A percentile compares a stretch with the other conserved stretches of the same genome.
Conservation (phyloP, 805 yeast genomes). For the Barnettozyma salicaria region DNA sequence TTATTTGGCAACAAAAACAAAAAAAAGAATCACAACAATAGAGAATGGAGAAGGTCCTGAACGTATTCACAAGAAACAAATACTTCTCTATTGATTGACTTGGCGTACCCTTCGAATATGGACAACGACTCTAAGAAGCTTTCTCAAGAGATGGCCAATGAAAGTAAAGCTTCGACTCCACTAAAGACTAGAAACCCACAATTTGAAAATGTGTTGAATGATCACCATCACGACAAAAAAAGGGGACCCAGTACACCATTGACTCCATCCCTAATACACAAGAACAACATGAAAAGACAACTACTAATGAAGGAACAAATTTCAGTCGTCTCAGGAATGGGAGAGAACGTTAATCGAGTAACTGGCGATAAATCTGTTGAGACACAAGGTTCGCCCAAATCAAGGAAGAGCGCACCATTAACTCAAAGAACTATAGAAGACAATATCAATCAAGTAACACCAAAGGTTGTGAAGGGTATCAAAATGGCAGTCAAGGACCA, state of each 20-base stretch:
- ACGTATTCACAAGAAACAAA: too few species aligned
- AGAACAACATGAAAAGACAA: slow-evolving; percentile 21
- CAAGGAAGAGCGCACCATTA: slow-evolving; percentile 7
- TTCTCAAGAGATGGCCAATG: slow-evolving; percentile 10
- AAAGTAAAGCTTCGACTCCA: slow-evolving; percentile 18
- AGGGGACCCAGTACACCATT: slow-evolving; percentile 26
- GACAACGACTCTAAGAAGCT: slow-evolving; percentile 13
- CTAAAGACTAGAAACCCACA: slow-evolving; percentile 15
- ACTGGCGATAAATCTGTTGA: slow-evolving; percentile 3
- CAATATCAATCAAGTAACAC: slow-evolving; percentile 12
- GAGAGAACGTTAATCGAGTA: neutral
- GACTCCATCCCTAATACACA: slow-evolving; percentile 24
- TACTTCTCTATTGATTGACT: too few species aligned
- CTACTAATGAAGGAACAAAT: slow-evolving; percentile 1
- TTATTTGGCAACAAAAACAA: neutral
- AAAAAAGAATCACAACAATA: neutral
- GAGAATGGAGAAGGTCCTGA: too few species aligned
- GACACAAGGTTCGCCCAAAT: slow-evolving; percentile 18
- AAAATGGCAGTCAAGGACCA: slow-evolving; percentile 24
- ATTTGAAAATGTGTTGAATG: slow-evolving; percentile 14
- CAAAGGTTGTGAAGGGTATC: slow-evolving; percentile 23
- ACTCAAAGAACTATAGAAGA: slow-evolving; percentile 2
- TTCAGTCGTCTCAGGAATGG: too few species aligned
- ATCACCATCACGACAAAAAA: slow-evolving; percentile 14
- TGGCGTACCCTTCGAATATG: slow-evolving; percentile 1